Evolutionary conservation across 768 basidiomycete species (phyloP), one percentile per base, ranked within the genome.

Genomic region (Suillus alpinus): DNA sequence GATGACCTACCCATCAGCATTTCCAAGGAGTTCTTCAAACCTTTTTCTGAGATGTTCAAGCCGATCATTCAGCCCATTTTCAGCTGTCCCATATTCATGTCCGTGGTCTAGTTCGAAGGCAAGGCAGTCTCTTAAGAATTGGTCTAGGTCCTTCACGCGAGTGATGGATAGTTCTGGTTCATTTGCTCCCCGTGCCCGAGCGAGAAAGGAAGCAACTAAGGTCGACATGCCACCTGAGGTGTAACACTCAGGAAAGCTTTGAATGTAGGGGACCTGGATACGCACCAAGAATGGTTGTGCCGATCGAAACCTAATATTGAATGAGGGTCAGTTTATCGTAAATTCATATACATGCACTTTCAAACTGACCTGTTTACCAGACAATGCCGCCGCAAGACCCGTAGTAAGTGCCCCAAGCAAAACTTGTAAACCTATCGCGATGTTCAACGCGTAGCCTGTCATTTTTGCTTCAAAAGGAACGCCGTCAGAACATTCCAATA

Each of bases 201-300:
- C 90, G 23, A 92, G 78, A 70, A 87, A 91, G 2, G 88, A 86
- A 18, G 89, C 88, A 14, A 86, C 80, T 20, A 91, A 32, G 0
- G 89, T 92, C 5, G 88, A 72, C 12, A 87, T 61, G 16, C 85
- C 89, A 41, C 90, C 87, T 85, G 26, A 0, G 52, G 8, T 12
- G 23, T 20, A 7, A 43, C 36, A 18, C 23, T 66, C 14, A 55
- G 20, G 10, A 55, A 59, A 49, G 5, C 2, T 10, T 36, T n/a
- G 52, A 44, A 16, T 44, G 29, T 23, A 1, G 8, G 37, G 5
- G 29, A 63, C 43, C 39, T 10, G 9, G 26, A 41, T 47, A 67
- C 75, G 3, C 0, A 77, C 76, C 81, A 41, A 83, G 72, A 36
- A 79, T 41, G 7, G 80, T 64, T 12, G 76, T 55, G 14, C 14